phyloP scores from a whole-genome alignment of 1,139 yeast species.

The Candida sojae region DNA sequence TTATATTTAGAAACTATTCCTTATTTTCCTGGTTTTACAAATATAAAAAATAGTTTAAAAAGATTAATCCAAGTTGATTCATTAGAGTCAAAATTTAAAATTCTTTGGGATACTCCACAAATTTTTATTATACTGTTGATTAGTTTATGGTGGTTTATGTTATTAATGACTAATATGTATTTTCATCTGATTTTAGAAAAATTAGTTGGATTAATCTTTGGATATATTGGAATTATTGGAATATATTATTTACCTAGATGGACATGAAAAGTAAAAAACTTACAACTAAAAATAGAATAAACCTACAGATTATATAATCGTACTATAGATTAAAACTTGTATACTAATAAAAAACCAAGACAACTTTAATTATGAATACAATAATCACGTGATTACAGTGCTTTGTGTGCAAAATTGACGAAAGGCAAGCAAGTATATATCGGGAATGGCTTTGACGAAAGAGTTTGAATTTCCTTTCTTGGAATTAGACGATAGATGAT shows the following conservation, averaged over 20 bases:
- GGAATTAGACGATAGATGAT: too few species aligned
- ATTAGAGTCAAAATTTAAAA: not conserved
- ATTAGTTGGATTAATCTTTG: slow-evolving; percentile 64
- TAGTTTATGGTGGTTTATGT: slow-evolving; percentile 82
- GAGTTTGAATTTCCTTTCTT: too few species aligned
- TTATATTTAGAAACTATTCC: slow-evolving; percentile 66
- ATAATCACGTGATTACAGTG: too few species aligned
- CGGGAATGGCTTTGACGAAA: too few species aligned
- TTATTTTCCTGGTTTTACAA: slow-evolving; percentile 31
- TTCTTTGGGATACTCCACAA: slow-evolving; percentile 40
- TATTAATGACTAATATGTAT: slow-evolving; percentile 77
- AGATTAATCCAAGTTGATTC: not conserved
- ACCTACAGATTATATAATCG: too few species aligned
- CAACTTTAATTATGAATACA: too few species aligned
- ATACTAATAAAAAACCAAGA: too few species aligned
- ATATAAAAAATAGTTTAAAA: not conserved
- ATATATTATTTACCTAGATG: slow-evolving; percentile 14
- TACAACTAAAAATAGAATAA: not conserved
- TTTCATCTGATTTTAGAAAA: slow-evolving; percentile 84
- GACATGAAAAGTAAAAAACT: not conserved
- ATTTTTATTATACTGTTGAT: slow-evolving; percentile 46
- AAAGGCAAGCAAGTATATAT: too few species aligned
- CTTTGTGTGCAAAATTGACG: too few species aligned
- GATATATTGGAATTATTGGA: slow-evolving; percentile 45
- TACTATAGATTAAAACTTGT: too few species aligned